Evolutionary conservation across 2,329 filamentous ascomycete genomes (phyloP).

Genomic region (Ceratocystis smalleyi): DNA sequence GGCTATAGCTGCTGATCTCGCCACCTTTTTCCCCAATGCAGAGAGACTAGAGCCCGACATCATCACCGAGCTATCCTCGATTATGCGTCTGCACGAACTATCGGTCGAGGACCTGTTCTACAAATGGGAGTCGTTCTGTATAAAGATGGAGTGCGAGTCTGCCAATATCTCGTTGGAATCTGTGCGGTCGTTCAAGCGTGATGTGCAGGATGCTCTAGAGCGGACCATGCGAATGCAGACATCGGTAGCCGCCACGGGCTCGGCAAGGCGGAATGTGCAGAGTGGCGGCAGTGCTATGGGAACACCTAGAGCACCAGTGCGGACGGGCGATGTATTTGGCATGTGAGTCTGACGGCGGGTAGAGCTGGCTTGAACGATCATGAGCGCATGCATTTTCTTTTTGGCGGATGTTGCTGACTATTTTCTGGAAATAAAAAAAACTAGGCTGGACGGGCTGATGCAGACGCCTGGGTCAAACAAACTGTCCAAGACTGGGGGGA

Average conservation of each 20-base stretch:
- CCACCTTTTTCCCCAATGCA: constrained; percentile 38
- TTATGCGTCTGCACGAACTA: constrained; percentile 69
- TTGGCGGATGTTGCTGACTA: no score
- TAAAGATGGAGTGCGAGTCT: constrained; percentile 79
- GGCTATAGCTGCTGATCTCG: constrained; percentile 24
- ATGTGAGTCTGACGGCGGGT: constrained; percentile 36
- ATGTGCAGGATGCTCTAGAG: constrained; percentile 71
- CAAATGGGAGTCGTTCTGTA: constrained; percentile 97
- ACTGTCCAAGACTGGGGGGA: constrained; percentile 20
- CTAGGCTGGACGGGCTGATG: constrained; percentile 45
- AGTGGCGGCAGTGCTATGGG: constrained; percentile 38
- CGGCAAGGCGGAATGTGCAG: constrained; percentile 40
- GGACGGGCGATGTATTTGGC: constrained; percentile 58
- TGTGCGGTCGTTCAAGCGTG: constrained; percentile 66
- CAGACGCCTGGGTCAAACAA: constrained; percentile 34
- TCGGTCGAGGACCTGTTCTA: constrained; percentile 78
- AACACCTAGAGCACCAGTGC: constrained; percentile 45
- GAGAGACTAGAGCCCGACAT: constrained; percentile 60
- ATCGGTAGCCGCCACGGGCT: neutral
- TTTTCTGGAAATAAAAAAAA: neutral
- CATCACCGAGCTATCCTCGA: constrained; percentile 65
- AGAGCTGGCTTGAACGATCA: neutral
- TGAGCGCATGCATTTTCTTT: no score
- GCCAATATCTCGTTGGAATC: constrained; percentile 50
- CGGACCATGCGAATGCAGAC: constrained; percentile 44